Evolutionary conservation across 306 rosid species (phyloP).

Genomic region (Clitoria ternatea): DNA sequence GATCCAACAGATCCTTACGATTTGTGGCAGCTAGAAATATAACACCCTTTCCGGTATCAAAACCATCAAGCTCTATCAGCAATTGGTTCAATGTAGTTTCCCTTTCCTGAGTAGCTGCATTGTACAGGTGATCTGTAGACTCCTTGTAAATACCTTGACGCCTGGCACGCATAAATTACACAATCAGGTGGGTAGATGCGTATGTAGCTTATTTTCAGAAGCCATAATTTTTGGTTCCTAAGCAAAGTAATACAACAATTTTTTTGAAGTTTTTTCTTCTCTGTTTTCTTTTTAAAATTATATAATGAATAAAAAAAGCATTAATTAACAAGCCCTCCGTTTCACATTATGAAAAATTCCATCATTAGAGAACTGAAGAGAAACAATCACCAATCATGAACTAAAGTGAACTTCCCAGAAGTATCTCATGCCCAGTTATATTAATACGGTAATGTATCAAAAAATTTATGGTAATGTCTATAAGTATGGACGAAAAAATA

Average conservation of each 20-base stretch:
- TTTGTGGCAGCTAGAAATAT: constrained; percentile 97
- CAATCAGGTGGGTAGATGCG: constrained; percentile 23
- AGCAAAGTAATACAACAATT: not conserved
- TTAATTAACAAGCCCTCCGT: not conserved
- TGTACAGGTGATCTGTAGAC: constrained; percentile 63
- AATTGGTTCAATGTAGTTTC: constrained; percentile 98
- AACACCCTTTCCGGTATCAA: constrained; percentile 99
- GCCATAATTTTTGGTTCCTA: not conserved
- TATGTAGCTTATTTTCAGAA: not conserved
- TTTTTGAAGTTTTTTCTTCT: not conserved
- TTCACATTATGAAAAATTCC: not conserved
- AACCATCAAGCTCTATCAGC: constrained; percentile 95
- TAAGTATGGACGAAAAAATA: not conserved
- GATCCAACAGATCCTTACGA: constrained; percentile 94
- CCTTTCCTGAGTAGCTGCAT: constrained; percentile 98
- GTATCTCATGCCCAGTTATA: constrained; percentile 10
- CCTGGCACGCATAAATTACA: constrained; percentile 48
- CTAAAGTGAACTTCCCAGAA: not conserved
- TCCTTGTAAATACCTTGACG: constrained; percentile 97
- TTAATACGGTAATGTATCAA: not conserved
- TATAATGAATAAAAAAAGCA: not conserved
- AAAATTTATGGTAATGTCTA: not conserved
- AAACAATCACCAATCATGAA: constrained; percentile 14
- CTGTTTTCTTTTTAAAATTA: not conserved
- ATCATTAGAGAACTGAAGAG: constrained; percentile 15